A percentile compares a stretch with the other conserved stretches of the same genome.
Evolutionary conservation across 139 green algal species (phyloP).

Genomic region (Chlorella sp.): DNA sequence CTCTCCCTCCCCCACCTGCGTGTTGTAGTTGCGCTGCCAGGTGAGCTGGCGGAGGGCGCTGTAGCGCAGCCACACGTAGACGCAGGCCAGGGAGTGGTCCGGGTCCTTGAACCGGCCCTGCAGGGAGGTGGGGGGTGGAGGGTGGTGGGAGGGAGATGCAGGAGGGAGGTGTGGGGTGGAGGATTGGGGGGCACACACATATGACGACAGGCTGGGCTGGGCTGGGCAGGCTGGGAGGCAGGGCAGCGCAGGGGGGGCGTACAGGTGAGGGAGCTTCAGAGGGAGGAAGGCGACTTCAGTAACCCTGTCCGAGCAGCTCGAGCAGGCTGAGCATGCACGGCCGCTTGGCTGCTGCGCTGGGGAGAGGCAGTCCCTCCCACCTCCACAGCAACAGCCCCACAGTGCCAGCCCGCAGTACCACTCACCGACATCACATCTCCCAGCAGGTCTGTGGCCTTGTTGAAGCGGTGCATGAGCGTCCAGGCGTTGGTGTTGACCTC

Average conservation of each 20-base stretch:
- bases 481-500: conserved; percentile 79
- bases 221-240: too few species aligned
- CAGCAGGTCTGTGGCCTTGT: conserved; percentile 90
- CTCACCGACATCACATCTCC: conserved; percentile 52
- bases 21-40: conserved; percentile 99
- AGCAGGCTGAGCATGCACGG: too few species aligned
- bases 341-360: too few species aligned
- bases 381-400: too few species aligned
- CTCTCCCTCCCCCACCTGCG: conserved; percentile 54
- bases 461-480: conserved; percentile 98
- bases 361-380: too few species aligned
- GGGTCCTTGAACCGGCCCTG: conserved; percentile 53
- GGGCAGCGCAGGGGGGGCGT: too few species aligned
- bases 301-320: too few species aligned
- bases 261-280: too few species aligned
- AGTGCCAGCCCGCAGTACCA: not conserved
- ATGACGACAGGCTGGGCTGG: too few species aligned
- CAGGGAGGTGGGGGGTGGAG: not conserved
- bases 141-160: not conserved
- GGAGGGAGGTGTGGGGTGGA: not conserved
- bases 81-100: conserved; percentile 66
- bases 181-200: too few species aligned
- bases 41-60: conserved; percentile 92
- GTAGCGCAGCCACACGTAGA: conserved; percentile 98
- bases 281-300: too few species aligned